A percentile compares a stretch with the other conserved stretches of the same genome.
These are phyloP conservation scores for Phytophthora citricola DNA, from an alignment of 352 stramenopile genomes.

Conservation along the genomic window DNA sequence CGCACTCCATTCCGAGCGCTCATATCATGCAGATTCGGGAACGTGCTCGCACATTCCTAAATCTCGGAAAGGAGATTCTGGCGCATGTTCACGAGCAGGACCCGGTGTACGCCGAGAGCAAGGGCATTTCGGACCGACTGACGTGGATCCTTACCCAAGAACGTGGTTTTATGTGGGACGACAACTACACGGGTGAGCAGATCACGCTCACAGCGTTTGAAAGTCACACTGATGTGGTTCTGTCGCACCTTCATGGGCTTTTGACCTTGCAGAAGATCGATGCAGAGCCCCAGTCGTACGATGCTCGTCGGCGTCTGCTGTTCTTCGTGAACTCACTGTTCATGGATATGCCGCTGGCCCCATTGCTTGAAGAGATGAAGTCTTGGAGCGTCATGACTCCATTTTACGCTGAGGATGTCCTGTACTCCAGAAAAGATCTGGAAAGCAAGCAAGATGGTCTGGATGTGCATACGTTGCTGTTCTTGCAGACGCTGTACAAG, in stretches of 20 bases:
- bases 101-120: constrained; percentile 83
- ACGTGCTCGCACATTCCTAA: constrained; percentile 94
- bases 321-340: constrained; percentile 99
- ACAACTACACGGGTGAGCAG: constrained; percentile 96
- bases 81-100: constrained; percentile 80
- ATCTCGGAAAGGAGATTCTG: constrained; percentile 91
- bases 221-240: constrained; percentile 74
- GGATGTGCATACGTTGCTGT: constrained; percentile 87
- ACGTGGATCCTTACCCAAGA: constrained; percentile 97
- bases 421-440: constrained; percentile 97
- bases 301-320: constrained; percentile 95
- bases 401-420: constrained; percentile 98
- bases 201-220: constrained; percentile 91
- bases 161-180: constrained; percentile 98
- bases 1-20: constrained; percentile 78
- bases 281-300: constrained; percentile 96
- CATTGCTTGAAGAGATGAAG: constrained; percentile 98
- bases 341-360: constrained; percentile 99
- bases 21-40: constrained; percentile 95
- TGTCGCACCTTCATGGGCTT: constrained; percentile 94
- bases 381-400: constrained; percentile 99
- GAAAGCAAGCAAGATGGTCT: constrained; percentile 95
- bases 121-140: constrained; percentile 94
- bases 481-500: constrained; percentile 98
- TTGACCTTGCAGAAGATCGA: constrained; percentile 97